These are phyloP conservation scores for Amanita fuliginea DNA, from an alignment of 768 basidiomycete genomes.

Conservation along the genomic window DNA sequence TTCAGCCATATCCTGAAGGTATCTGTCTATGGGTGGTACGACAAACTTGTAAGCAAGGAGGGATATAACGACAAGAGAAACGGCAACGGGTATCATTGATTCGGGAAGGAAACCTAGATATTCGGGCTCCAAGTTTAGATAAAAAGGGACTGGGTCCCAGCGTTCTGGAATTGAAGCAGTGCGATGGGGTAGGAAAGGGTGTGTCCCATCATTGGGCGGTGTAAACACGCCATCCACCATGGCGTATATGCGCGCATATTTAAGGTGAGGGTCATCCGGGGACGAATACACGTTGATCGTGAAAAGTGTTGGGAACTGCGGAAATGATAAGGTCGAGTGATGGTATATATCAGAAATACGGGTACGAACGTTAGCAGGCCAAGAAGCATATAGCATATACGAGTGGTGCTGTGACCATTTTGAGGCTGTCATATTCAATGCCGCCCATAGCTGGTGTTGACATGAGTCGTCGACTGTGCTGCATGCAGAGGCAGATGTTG, in stretches of 20 bases:
- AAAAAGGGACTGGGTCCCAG: slow-evolving; percentile 33
- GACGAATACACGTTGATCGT: slow-evolving; percentile 21
- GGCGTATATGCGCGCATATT: slow-evolving; percentile 48
- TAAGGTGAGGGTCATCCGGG: slow-evolving; percentile 20
- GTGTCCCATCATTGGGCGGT: slow-evolving; percentile 16
- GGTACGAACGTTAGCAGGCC: slow-evolving; percentile 42
- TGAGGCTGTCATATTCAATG: slow-evolving; percentile 30
- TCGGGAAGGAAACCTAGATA: slow-evolving; percentile 49
- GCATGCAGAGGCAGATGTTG: background rate
- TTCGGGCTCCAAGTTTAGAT: slow-evolving; percentile 47
- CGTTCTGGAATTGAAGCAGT: slow-evolving; percentile 10
- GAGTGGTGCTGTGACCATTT: slow-evolving; percentile 29
- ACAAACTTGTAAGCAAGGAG: slow-evolving; percentile 13
- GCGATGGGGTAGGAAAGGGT: slow-evolving; percentile 5
- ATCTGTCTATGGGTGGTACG: slow-evolving; percentile 14
- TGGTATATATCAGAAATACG: background rate
- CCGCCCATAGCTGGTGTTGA: slow-evolving; percentile 36
- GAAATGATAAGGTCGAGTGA: background rate
- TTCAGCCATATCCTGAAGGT: slow-evolving; percentile 16
- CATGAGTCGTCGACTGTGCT: slow-evolving; percentile 12
- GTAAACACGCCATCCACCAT: slow-evolving; percentile 42
- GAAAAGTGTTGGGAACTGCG: slow-evolving; percentile 35
- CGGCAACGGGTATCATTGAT: slow-evolving; percentile 30
- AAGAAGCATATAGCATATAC: slow-evolving; percentile 44
- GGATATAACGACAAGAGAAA: slow-evolving; percentile 18